phyloP scores from a whole-genome alignment of 768 basidiomycete genomes.

The Rhizopogon rudus region DNA sequence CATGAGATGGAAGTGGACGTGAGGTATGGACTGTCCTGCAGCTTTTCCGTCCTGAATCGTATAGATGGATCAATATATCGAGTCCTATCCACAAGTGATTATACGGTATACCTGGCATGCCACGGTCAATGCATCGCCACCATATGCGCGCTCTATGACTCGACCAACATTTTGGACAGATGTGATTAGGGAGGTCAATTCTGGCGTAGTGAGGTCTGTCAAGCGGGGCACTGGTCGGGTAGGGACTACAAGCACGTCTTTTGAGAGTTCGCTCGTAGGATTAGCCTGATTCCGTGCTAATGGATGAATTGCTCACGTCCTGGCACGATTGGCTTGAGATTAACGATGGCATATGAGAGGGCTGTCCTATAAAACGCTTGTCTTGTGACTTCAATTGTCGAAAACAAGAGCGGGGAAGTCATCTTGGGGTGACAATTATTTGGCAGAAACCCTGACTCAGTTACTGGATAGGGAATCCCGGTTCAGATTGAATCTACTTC shows the following conservation, averaged over 20 bases:
- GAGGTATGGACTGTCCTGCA: conserved; percentile 67
- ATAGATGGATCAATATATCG: conserved; percentile 2
- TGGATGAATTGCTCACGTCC: conserved; percentile 64
- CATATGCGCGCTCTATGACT: conserved; percentile 78
- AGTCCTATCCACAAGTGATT: not conserved
- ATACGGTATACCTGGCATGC: conserved; percentile 90
- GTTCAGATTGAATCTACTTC: not conserved
- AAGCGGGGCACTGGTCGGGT: conserved; percentile 51
- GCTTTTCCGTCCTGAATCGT: conserved; percentile 73
- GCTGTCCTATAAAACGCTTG: conserved; percentile 70
- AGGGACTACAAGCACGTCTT: conserved; percentile 63
- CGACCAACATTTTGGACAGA: conserved; percentile 76
- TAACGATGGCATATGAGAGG: conserved; percentile 83
- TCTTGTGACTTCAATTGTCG: conserved; percentile 72
- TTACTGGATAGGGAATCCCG: conserved; percentile 1
- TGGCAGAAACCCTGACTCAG: not conserved
- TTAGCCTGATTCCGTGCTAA: not conserved
- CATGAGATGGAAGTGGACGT: conserved; percentile 94
- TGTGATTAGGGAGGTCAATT: conserved; percentile 76
- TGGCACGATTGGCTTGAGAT: conserved; percentile 90
- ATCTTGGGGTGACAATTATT: not conserved
- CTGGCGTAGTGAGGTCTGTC: conserved; percentile 51
- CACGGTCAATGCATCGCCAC: conserved; percentile 79
- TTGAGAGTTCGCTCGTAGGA: not conserved
- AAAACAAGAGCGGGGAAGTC: conserved; percentile 50